Evolutionary conservation across 2,329 filamentous ascomycete species (phyloP).

Genomic region (Aspergillus aculeatus): DNA sequence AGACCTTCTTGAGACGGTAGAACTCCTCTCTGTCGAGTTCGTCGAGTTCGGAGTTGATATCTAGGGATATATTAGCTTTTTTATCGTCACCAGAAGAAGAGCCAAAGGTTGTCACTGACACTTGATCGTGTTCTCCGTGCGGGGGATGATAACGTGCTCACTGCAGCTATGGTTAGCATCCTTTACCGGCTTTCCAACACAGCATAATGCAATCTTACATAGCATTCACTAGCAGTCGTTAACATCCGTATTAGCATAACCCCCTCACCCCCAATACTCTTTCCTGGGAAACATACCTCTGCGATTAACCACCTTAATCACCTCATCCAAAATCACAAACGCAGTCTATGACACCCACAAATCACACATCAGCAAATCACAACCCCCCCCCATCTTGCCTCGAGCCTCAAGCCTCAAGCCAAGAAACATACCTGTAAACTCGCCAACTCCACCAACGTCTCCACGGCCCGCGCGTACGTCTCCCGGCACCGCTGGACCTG

Average conservation of each 20-base stretch:
- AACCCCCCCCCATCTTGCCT: not conserved
- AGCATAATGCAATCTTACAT: slow-evolving; percentile 61
- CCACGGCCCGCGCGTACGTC: slow-evolving; percentile 92
- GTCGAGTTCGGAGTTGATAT: slow-evolving; percentile 97
- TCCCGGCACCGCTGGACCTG: slow-evolving; percentile 94
- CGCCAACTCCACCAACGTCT: slow-evolving; percentile 90
- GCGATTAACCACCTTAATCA: slow-evolving; percentile 98
- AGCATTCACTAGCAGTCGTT: slow-evolving; percentile 68
- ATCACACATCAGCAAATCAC: not conserved
- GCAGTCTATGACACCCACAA: slow-evolving; percentile 61
- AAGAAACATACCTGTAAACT: slow-evolving; percentile 68
- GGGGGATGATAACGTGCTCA: slow-evolving; percentile 79
- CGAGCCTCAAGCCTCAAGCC: not conserved
- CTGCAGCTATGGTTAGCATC: slow-evolving; percentile 27
- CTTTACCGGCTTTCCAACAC: not conserved
- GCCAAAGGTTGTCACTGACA: slow-evolving; percentile 52
- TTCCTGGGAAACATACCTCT: slow-evolving; percentile 60
- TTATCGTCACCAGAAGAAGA: slow-evolving; percentile 2
- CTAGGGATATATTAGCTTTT: slow-evolving; percentile 38
- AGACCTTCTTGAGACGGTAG: slow-evolving; percentile 94
- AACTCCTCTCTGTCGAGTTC: slow-evolving; percentile 98
- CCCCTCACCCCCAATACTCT: not conserved
- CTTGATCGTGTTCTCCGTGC: slow-evolving; percentile 99
- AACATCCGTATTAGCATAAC: slow-evolving; percentile 24
- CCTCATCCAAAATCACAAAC: slow-evolving; percentile 96